Evolutionary conservation across 257 asterid species (phyloP).

Genomic region (Capsicum baccatum): DNA sequence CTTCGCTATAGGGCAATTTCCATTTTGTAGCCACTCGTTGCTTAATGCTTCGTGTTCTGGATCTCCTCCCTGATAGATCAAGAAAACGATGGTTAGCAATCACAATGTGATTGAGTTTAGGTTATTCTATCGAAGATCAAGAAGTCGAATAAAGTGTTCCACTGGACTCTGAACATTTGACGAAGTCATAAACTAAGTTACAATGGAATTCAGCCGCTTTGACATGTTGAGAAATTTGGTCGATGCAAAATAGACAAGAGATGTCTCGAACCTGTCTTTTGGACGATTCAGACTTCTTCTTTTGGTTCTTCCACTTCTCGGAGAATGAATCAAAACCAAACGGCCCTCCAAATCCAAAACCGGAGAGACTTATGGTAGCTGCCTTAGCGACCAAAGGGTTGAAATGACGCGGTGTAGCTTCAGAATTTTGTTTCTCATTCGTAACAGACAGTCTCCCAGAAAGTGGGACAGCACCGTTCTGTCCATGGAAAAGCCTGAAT

Average conservation of each 20-base stretch:
- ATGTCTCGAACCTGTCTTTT: conserved; percentile 56
- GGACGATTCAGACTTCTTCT: conserved; percentile 61
- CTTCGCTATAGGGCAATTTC: conserved; percentile 93
- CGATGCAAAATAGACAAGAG: not conserved
- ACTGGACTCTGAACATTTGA: conserved; percentile 14
- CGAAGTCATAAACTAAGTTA: not conserved
- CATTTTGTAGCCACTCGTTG: conserved; percentile 82
- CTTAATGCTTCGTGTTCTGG: conserved; percentile 75
- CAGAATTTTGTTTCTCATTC: conserved; percentile 52
- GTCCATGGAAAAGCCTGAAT: conserved; percentile 92
- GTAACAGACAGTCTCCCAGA: conserved; percentile 56
- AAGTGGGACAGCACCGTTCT: conserved; percentile 90
- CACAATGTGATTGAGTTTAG: not conserved
- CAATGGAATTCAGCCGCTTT: not conserved
- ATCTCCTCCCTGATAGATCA: conserved; percentile 59
- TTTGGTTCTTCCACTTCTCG: conserved; percentile 62
- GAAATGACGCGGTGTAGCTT: conserved; percentile 59
- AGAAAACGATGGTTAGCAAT: conserved; percentile 8
- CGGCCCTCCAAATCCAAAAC: conserved; percentile 85
- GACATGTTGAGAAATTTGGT: not conserved
- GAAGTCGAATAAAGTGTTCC: conserved; percentile 15
- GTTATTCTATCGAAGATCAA: not conserved
- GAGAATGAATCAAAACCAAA: conserved; percentile 84
- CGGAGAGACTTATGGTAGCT: conserved; percentile 87
- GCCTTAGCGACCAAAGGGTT: conserved; percentile 96